These are phyloP conservation scores for Exobasidium rhododendri DNA, from an alignment of 1,284 basidiomycete genomes.

Conservation along the genomic window DNA sequence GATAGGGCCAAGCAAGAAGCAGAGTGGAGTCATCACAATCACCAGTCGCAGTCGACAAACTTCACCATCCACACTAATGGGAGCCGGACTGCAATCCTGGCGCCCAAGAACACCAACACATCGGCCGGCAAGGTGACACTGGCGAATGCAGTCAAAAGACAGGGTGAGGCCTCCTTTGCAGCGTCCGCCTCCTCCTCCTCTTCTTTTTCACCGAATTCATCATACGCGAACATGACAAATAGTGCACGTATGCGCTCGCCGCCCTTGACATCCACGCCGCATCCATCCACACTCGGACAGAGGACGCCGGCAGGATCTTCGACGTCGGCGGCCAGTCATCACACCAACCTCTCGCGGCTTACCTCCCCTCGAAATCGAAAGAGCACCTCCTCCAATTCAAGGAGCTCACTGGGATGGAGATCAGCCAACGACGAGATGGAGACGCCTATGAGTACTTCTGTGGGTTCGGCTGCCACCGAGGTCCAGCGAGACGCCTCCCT, in stretches of 20 bases:
- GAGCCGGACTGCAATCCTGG: not conserved
- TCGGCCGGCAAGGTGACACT: not conserved
- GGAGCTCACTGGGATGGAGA: not conserved
- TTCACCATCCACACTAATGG: not conserved
- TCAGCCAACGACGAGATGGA: not conserved
- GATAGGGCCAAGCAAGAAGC: not conserved
- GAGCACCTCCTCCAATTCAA: not conserved
- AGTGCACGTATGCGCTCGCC: not conserved
- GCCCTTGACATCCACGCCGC: constrained; percentile 3
- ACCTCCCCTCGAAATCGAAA: not conserved
- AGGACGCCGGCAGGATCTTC: not conserved
- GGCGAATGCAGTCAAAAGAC: not conserved
- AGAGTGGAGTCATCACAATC: not conserved
- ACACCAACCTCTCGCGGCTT: not conserved
- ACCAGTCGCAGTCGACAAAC: not conserved
- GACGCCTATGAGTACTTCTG: no score
- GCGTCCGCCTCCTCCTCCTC: constrained; percentile 3
- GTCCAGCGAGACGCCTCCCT: no score
- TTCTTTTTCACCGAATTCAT: not conserved
- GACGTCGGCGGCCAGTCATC: not conserved
- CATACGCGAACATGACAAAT: not conserved
- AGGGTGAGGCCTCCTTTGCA: not conserved
- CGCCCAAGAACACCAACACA: not conserved
- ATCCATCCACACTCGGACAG: not conserved
- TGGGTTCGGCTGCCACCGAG: no score